Base-by-base conservation (phyloP, 2,329 filamentous ascomycete species). In the Purpureocillium takamizusanense region DNA sequence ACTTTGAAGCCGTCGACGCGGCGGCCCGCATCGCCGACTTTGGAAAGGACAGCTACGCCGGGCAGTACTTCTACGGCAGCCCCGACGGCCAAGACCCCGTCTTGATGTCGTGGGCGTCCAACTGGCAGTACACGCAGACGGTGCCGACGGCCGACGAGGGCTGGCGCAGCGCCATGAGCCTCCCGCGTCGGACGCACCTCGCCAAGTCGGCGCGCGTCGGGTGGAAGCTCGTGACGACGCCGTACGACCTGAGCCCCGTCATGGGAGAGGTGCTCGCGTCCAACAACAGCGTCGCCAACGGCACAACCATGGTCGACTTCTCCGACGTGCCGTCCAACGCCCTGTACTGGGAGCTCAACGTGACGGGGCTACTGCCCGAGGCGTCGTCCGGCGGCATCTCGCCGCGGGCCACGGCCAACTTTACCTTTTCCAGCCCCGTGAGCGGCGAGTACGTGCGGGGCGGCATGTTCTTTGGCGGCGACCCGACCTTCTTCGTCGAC, bases 271-370 rank as follows among this genome's bases (percentile, higher is more conserved):
- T 59, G 28, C 57, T 78, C 0, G 64, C 64, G 4, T 59, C 59
- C 36, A 65, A 65, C 37, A 54, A 53, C 1, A 61, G 51, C 23
- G 54, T 75, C 4, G 66, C 59, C 13, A 78, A 77, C 47, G 62
- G 63, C 14, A 64, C 59, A 1, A 41, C 77, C 2, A 48, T 62
- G 1, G 51, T 76, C 0, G 69, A 78, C 51, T 80, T 74, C 54
- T 62, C 66, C 3, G 40, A 54, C 10, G 56, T 77, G 3, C 43
- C 60, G 12, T 72, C 72, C 8, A 65, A 69, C 9, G 70, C 73
- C 0, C 47, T 81, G 11, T 72, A 70, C 50, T 69, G 78, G 48
- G 66, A 74, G 41, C 63, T 67, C 31, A 73, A 75, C 46, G 59
- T 78, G 30, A 71, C 68, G 9, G 60, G 54, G 1, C 21, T 25